These are phyloP conservation scores for Sechiopsis laciniata DNA, from an alignment of 306 rosid species.

Conservation along the genomic window DNA sequence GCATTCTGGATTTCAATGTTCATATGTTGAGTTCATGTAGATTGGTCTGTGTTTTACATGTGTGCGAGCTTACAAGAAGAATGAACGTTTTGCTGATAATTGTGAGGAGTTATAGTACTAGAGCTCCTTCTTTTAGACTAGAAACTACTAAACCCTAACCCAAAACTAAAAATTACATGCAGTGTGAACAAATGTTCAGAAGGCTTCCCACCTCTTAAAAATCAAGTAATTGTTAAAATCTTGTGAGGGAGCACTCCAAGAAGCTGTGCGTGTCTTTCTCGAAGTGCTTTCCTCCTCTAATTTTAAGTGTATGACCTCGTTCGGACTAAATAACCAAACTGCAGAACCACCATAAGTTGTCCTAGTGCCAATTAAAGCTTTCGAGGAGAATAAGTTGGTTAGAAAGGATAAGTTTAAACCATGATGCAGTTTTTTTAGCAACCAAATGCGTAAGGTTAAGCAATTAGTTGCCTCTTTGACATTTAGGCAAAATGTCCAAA, in stretches of 20 bases:
- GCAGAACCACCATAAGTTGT: neutral
- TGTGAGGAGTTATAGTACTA: neutral
- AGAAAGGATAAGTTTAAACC: neutral
- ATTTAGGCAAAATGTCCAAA: neutral
- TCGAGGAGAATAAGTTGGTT: neutral
- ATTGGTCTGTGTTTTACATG: neutral
- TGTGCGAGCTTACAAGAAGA: too few relatives aligned
- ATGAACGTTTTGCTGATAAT: neutral
- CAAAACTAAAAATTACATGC: neutral
- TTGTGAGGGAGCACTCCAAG: neutral
- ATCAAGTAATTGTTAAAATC: neutral
- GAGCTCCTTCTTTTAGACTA: neutral
- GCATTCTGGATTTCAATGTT: neutral
- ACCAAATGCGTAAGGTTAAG: neutral
- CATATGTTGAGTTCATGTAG: neutral
- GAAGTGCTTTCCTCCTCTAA: too few relatives aligned
- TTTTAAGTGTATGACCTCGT: neutral
- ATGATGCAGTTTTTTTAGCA: neutral
- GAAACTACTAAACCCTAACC: neutral
- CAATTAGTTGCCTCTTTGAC: neutral
- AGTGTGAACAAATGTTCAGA: neutral
- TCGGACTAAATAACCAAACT: neutral
- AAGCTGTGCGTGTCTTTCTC: neutral
- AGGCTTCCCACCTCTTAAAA: neutral
- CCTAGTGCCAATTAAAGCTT: neutral